Conservation (phyloP, 495 filamentous ascomycete species). For the Coniosporium apollinis region DNA sequence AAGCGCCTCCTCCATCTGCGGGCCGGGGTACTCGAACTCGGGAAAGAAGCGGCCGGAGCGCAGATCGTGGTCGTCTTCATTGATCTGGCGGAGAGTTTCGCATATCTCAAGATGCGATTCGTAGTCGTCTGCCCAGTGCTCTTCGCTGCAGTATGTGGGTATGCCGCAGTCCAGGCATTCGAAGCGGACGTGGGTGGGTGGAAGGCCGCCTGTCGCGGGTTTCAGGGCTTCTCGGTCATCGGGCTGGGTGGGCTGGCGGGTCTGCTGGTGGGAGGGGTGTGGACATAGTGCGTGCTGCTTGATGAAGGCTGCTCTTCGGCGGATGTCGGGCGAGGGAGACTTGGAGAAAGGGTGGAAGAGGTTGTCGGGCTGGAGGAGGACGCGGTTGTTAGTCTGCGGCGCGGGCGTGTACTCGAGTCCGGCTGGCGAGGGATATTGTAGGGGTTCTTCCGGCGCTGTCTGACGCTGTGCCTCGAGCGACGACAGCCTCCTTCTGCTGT, state of each 20-base stretch:
- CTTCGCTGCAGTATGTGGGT: constrained; percentile 80
- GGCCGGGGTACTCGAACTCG: constrained; percentile 79
- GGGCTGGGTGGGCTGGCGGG: constrained; percentile 39
- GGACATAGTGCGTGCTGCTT: constrained; percentile 83
- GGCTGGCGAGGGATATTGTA: not conserved
- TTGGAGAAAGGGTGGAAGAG: constrained; percentile 84
- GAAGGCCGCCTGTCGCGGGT: constrained; percentile 28
- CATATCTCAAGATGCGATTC: constrained; percentile 83
- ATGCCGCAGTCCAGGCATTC: constrained; percentile 96
- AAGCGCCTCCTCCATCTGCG: constrained; percentile 77
- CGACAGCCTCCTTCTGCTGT: not conserved
- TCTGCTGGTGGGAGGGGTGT: constrained; percentile 65
- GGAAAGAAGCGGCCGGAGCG: constrained; percentile 78
- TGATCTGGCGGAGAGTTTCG: constrained; percentile 76
- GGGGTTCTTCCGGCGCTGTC: constrained; percentile 1
- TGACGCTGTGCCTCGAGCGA: not conserved
- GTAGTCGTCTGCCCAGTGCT: constrained; percentile 90
- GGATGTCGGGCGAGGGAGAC: constrained; percentile 72
- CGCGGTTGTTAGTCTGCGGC: not conserved
- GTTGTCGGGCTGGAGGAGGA: constrained; percentile 55
- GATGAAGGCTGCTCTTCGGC: constrained; percentile 71
- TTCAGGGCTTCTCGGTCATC: constrained; percentile 45
- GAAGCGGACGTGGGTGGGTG: constrained; percentile 68
- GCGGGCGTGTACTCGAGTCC: constrained; percentile 3
- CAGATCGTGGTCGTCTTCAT: constrained; percentile 96